Evolutionary conservation across 2,329 filamentous ascomycete species (phyloP), one percentile per base, ranked within the genome.

Genomic region (Hypoxylon sp.): DNA sequence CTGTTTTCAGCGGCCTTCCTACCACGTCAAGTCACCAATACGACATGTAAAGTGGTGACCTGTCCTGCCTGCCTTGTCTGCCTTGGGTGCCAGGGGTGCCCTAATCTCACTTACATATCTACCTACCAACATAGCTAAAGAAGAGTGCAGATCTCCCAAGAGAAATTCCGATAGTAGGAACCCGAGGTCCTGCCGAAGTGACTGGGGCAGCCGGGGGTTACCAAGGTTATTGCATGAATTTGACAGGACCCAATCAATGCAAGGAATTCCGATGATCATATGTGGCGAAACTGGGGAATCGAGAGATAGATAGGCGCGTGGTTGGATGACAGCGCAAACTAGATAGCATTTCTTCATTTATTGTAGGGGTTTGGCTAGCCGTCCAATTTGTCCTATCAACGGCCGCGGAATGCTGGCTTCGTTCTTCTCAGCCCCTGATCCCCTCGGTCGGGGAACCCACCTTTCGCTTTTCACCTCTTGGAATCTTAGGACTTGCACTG

Each of bases 231-330:
- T 60, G 57, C 53, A 62, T 56, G 45, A 58, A 61, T 60, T 58
- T 18, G 11, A 22, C 16, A 14, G 36, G 30, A 58, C 58, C 66
- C 66, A 68, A 66, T 66, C 52, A 63, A 52, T 49, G 55, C 51
- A 44, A n/a, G 24, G 42, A 16, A 16, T 7, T 24, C 18, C 18
- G 63, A 64, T 36, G 60, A 66, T 64, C 48, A 50, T 30, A 49
- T 40, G 59, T 61, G 64, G 55, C 48, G 26, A 64, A 32, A 54
- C 38, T 42, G 66, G 55, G 52, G 55, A 59, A 57, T 50, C 26
- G 49, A 58, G 50, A 36, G 42, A 28, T 16, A 50, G 38, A 53
- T 42, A 38, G 33, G 16, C 20, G 40, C 30, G 4, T 57, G 61
- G 57, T 64, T 67, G 61, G 65, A 57, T 50, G 26, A 59, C 33